Evolutionary conservation across 257 asterid genomes (phyloP).

Genomic region (Paulownia fortunei): DNA sequence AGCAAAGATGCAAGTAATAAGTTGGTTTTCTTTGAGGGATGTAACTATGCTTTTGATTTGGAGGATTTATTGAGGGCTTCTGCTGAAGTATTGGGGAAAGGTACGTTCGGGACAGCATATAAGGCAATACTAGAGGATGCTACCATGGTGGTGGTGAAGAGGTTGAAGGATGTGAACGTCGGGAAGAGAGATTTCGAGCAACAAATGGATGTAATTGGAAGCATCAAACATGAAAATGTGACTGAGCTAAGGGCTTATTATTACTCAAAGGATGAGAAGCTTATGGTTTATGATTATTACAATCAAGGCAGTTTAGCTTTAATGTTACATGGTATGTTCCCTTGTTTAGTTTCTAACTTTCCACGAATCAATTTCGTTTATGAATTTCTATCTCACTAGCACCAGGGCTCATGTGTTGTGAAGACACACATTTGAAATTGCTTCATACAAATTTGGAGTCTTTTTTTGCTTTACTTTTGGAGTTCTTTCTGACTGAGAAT

Average conservation of each 20-base stretch:
- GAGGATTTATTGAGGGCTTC: conserved; percentile 90
- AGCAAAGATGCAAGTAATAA: conserved; percentile 61
- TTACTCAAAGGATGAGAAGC: conserved; percentile 89
- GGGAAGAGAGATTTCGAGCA: conserved; percentile 86
- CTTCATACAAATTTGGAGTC: not conserved
- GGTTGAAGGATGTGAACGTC: conserved; percentile 81
- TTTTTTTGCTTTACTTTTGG: not conserved
- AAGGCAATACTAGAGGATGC: conserved; percentile 80
- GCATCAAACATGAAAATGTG: conserved; percentile 78
- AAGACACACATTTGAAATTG: not conserved
- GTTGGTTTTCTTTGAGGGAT: conserved; percentile 81
- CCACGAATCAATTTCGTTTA: not conserved
- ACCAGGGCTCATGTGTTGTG: not conserved
- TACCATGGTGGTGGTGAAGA: conserved; percentile 71
- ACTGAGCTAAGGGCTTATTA: conserved; percentile 82
- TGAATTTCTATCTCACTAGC: not conserved
- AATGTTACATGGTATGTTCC: conserved; percentile 70
- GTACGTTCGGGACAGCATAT: conserved; percentile 79
- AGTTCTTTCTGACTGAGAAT: not conserved
- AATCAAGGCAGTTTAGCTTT: conserved; percentile 72
- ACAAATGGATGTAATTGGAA: conserved; percentile 73
- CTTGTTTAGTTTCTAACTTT: conserved; percentile 3
- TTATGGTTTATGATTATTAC: conserved; percentile 75
- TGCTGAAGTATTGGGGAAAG: conserved; percentile 85
- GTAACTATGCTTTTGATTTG: conserved; percentile 78